Evolutionary conservation across 768 basidiomycete genomes (phyloP).

Genomic region (Agaricus bisporus): DNA sequence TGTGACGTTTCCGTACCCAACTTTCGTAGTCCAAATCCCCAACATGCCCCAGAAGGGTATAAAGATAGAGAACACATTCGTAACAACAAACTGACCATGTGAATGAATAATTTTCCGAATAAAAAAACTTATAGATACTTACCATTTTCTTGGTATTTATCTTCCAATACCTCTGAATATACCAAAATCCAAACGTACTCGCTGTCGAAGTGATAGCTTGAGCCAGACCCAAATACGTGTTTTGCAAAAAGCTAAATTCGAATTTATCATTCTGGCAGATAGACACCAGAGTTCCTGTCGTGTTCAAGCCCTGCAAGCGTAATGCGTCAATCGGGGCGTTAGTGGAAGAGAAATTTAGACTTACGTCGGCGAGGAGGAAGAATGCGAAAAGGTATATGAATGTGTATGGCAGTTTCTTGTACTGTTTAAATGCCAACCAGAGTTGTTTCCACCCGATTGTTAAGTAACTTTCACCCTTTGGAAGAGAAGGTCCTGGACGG

Average conservation of each 20-base stretch:
- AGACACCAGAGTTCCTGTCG: constrained; percentile 65
- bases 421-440: constrained; percentile 70
- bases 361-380: constrained; percentile 74
- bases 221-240: constrained; percentile 70
- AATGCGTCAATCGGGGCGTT: background rate
- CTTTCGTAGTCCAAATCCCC: constrained; percentile 70
- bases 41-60: constrained; percentile 87
- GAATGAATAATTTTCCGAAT: background rate
- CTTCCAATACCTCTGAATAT: constrained; percentile 75
- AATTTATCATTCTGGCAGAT: constrained; percentile 83
- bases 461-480: constrained; percentile 69
- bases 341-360: constrained; percentile 16
- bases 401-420: constrained; percentile 73
- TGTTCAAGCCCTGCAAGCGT: constrained; percentile 61
- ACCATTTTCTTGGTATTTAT: constrained; percentile 81
- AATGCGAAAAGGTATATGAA: constrained; percentile 74
- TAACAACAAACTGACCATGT: constrained; percentile 55
- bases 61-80: constrained; percentile 68
- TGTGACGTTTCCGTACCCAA: constrained; percentile 49
- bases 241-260: constrained; percentile 73
- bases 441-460: constrained; percentile 91
- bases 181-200: constrained; percentile 77
- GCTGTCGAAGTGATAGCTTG: constrained; percentile 72
- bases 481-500: constrained; percentile 75
- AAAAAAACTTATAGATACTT: constrained; percentile 14